phyloP scores from a whole-genome alignment of 2,329 filamentous ascomycete species.

The Calonectria henricotiae region DNA sequence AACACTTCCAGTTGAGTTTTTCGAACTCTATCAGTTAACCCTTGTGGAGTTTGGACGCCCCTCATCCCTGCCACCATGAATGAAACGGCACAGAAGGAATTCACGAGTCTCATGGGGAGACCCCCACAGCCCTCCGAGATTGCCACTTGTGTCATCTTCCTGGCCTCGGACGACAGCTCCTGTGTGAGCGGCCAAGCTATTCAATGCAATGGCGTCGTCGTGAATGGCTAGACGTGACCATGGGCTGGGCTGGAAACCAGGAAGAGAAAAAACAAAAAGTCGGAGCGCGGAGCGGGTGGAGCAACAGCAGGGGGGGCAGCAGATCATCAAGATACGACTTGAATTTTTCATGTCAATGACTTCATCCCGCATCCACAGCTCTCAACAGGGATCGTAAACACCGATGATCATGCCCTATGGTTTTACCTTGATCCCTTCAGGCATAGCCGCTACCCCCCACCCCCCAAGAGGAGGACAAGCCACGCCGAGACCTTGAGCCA shows the following conservation, averaged over 20 bases:
- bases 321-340: too few relatives aligned
- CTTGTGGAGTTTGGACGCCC: background rate
- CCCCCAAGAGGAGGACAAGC: background rate
- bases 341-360: background rate
- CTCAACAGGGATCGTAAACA: background rate
- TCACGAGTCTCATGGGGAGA: conserved; percentile 59
- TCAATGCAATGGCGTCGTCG: background rate
- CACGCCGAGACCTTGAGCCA: background rate
- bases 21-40: conserved; percentile 48
- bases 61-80: conserved; percentile 41
- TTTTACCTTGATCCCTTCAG: background rate
- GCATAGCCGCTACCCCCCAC: background rate
- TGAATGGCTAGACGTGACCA: background rate
- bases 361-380: conserved; percentile 4
- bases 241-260: background rate
- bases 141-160: conserved; percentile 61
- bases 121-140: conserved; percentile 64
- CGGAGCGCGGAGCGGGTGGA: too few relatives aligned
- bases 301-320: too few relatives aligned
- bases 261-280: too few relatives aligned
- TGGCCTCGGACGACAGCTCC: conserved; percentile 54
- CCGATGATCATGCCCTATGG: conserved; percentile 5
- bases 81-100: conserved; percentile 64
- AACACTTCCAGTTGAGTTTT: conserved; percentile 63
- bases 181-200: background rate